These are phyloP conservation scores for Penicillium soppii DNA, from an alignment of 495 filamentous ascomycete genomes.

Conservation along the genomic window DNA sequence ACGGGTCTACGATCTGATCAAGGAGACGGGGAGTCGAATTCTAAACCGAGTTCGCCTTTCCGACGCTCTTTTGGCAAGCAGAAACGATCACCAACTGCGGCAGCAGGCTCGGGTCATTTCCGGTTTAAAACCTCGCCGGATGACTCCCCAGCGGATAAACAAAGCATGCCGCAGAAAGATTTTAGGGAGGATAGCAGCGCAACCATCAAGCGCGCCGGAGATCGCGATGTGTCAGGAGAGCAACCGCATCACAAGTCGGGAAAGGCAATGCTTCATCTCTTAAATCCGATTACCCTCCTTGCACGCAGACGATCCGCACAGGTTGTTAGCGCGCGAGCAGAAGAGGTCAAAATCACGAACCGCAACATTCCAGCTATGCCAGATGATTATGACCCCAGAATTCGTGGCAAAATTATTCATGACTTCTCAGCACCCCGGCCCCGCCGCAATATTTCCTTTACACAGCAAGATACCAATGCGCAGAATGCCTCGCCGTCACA, in stretches of 20 bases:
- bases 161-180: constrained; percentile 25
- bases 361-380: constrained; percentile 58
- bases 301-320: constrained; percentile 57
- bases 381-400: constrained; percentile 79
- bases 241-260: constrained; percentile 40
- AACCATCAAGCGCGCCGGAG: constrained; percentile 22
- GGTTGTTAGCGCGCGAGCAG: constrained; percentile 41
- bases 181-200: constrained; percentile 21
- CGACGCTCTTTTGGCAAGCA: constrained; percentile 38
- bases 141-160: constrained; percentile 28
- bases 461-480: constrained; percentile 19
- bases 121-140: constrained; percentile 39
- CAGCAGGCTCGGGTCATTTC: constrained; percentile 27
- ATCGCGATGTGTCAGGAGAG: constrained; percentile 34
- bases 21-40: constrained; percentile 28
- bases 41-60: constrained; percentile 39
- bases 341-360: constrained; percentile 47
- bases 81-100: constrained; percentile 32
- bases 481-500: constrained; percentile 14
- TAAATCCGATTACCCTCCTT: constrained; percentile 67
- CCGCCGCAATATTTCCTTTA: constrained; percentile 52
- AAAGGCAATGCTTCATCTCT: constrained; percentile 63
- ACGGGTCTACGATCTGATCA: constrained; percentile 23
- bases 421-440: constrained; percentile 85
- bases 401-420: constrained; percentile 80